Evolutionary conservation across 768 basidiomycete genomes (phyloP).

Genomic region (Xerocomellus chrysenteron): DNA sequence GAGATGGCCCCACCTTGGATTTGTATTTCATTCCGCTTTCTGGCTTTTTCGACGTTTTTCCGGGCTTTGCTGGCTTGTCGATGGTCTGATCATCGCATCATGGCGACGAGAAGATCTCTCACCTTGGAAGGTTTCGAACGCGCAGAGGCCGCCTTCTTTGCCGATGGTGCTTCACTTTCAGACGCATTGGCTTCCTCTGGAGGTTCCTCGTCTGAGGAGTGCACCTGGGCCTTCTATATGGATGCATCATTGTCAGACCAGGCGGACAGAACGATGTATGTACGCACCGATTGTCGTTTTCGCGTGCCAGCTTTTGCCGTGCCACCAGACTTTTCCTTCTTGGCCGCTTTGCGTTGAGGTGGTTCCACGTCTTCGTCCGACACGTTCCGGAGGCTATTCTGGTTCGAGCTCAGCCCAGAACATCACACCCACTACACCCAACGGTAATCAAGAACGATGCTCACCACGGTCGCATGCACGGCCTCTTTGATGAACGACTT

Average conservation of each 20-base stretch:
- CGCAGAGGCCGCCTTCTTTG: slow-evolving; percentile 12
- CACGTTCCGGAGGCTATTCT: slow-evolving; percentile 12
- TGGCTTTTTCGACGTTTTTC: slow-evolving; percentile 13
- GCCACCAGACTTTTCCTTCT: slow-evolving; percentile 11
- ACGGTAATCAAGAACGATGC: neutral
- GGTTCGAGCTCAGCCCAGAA: neutral
- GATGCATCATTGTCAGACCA: neutral
- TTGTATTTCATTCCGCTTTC: slow-evolving; percentile 25
- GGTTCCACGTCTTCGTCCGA: neutral
- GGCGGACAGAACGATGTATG: neutral
- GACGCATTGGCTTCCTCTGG: slow-evolving; percentile 3
- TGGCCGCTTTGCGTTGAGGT: neutral
- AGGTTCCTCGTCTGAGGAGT: neutral
- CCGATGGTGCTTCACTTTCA: neutral
- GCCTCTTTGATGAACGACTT: slow-evolving; percentile 45
- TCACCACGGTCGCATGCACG: slow-evolving; percentile 17
- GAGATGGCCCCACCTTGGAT: slow-evolving; percentile 22
- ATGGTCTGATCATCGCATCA: neutral
- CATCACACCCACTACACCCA: neutral
- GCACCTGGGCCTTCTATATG: neutral
- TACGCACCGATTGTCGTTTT: slow-evolving; percentile 16
- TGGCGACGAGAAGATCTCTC: neutral
- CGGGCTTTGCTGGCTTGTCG: slow-evolving; percentile 9
- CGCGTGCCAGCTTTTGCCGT: slow-evolving; percentile 1
- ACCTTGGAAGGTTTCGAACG: slow-evolving; percentile 13